These are phyloP conservation scores for Scytalidium sp. DNA, from an alignment of 2,329 filamentous ascomycete species.

Conservation along the genomic window DNA sequence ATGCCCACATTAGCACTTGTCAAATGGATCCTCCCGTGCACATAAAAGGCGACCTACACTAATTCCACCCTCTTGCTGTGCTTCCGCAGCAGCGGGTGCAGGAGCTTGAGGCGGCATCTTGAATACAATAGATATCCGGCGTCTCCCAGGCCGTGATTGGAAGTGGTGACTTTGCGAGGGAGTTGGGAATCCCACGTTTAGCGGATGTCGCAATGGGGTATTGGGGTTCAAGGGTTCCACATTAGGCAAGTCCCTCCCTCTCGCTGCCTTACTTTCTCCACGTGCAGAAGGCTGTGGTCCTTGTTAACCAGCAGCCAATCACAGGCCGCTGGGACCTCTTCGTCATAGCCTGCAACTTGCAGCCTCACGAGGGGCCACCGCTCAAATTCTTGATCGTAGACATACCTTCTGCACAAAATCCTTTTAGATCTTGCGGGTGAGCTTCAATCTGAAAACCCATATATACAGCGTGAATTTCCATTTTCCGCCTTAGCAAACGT, in stretches of 20 bases:
- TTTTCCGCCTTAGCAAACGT: too few relatives aligned
- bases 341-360: neutral
- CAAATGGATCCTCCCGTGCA: neutral
- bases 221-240: neutral
- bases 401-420: too few relatives aligned
- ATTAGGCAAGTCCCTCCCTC: neutral
- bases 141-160: neutral
- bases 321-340: neutral
- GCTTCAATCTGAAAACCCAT: too few relatives aligned
- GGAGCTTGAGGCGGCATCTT: constrained; percentile 30
- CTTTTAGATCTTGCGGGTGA: too few relatives aligned
- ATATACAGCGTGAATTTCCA: too few relatives aligned
- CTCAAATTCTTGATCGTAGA: too few relatives aligned
- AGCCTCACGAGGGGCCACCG: neutral
- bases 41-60: constrained; percentile 21
- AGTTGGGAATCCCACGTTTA: neutral
- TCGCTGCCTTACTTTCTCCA: neutral
- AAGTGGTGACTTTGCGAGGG: neutral
- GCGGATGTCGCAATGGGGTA: neutral
- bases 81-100: constrained; percentile 23
- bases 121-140: constrained; percentile 3
- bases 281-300: neutral
- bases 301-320: neutral
- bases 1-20: constrained; percentile 9
- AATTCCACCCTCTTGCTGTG: constrained; percentile 24